A percentile compares a stretch with the other conserved stretches of the same genome.
Conservation (phyloP, 2,329 filamentous ascomycete genomes). For the Penicillium sp. region DNA sequence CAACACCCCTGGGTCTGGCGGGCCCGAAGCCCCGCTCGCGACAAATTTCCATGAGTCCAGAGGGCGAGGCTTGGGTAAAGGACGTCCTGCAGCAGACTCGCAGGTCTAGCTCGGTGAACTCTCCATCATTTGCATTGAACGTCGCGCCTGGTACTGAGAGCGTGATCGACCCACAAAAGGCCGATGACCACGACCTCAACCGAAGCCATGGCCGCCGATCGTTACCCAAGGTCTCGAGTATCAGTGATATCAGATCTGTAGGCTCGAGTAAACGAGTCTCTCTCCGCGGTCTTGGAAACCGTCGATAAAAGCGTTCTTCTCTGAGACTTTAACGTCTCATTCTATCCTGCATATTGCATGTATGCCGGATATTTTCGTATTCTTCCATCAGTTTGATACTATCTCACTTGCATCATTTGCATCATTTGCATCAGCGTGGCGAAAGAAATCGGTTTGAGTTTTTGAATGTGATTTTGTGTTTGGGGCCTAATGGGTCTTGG, state of each 20-base stretch:
- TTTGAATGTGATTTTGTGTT: slow-evolving; percentile 7
- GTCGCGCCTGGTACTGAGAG: slow-evolving; percentile 14
- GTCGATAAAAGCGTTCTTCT: slow-evolving; percentile 17
- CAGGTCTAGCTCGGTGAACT: slow-evolving; percentile 40
- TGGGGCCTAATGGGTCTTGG: neutral
- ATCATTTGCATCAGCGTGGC: slow-evolving; percentile 33
- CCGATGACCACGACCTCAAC: slow-evolving; percentile 17
- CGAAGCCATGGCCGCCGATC: slow-evolving; percentile 5
- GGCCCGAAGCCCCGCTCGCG: slow-evolving; percentile 48
- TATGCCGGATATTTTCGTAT: slow-evolving; percentile 11
- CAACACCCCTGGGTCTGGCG: slow-evolving; percentile 50
- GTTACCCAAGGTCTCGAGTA: slow-evolving; percentile 41
- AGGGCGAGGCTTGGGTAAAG: slow-evolving; percentile 54
- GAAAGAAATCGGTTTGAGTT: slow-evolving; percentile 22
- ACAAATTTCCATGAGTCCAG: slow-evolving; percentile 47
- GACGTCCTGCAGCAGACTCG: slow-evolving; percentile 51
- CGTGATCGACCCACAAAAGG: slow-evolving; percentile 19
- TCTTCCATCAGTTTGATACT: slow-evolving; percentile 14
- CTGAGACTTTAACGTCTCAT: neutral
- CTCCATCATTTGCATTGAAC: slow-evolving; percentile 31
- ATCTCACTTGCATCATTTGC: slow-evolving; percentile 17
- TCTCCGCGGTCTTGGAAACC: slow-evolving; percentile 41
- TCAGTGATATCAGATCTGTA: slow-evolving; percentile 44
- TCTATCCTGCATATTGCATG: slow-evolving; percentile 3
- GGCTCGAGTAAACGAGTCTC: slow-evolving; percentile 45